Evolutionary conservation across 1,139 yeast genomes (phyloP).

Genomic region (Meyerozyma sp.): DNA sequence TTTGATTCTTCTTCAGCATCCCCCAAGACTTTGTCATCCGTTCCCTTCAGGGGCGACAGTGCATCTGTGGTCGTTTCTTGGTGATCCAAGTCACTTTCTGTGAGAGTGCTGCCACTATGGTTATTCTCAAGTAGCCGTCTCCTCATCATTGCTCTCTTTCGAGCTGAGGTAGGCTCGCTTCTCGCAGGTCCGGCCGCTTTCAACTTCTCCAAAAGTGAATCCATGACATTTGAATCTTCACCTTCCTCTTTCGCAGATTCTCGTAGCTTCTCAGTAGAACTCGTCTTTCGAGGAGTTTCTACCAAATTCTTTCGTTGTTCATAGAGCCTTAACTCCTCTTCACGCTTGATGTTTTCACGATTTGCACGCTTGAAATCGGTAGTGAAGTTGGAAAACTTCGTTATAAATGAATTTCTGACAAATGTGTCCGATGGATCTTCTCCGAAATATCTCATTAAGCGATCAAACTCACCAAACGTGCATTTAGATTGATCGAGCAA

Average conservation of each 20-base stretch:
- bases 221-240: constrained; percentile 59
- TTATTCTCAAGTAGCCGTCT: constrained; percentile 46
- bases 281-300: constrained; percentile 34
- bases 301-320: constrained; percentile 66
- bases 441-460: constrained; percentile 68
- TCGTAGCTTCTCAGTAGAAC: constrained; percentile 13
- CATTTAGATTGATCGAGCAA: constrained; percentile 57
- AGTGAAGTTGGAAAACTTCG: constrained; percentile 68
- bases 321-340: constrained; percentile 73
- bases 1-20: constrained; percentile 18
- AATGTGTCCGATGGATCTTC: constrained; percentile 71
- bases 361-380: constrained; percentile 74
- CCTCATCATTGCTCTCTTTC: constrained; percentile 77
- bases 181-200: constrained; percentile 69
- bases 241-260: constrained; percentile 14
- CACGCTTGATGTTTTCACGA: constrained; percentile 68
- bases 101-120: constrained; percentile 13
- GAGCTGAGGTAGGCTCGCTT: constrained; percentile 74
- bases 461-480: constrained; percentile 64
- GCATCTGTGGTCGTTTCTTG: constrained; percentile 7
- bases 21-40: constrained; percentile 3
- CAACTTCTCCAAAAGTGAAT: constrained; percentile 62
- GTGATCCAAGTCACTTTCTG: background rate
- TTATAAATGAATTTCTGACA: constrained; percentile 63
- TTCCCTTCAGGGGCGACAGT: constrained; percentile 1